These are phyloP conservation scores for Penicillium coffeae DNA, from an alignment of 495 filamentous ascomycete genomes.

Conservation along the genomic window DNA sequence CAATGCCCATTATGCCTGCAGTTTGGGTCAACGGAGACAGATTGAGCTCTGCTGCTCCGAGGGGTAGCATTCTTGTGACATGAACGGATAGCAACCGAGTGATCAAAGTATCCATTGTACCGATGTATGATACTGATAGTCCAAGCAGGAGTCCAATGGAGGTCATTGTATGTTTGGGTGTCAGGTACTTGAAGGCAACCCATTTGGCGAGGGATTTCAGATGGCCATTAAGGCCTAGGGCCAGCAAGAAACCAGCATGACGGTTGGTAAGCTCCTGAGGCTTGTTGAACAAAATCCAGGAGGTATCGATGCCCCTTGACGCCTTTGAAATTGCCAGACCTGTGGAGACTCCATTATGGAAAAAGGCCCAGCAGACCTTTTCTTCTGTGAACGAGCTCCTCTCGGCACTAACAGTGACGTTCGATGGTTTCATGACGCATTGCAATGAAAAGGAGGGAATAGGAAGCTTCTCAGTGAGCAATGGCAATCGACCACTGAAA, in stretches of 20 bases:
- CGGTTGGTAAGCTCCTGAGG: conserved; percentile 86
- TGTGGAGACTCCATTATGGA: conserved; percentile 89
- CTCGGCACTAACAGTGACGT: conserved; percentile 85
- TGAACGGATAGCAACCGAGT: conserved; percentile 97
- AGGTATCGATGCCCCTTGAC: conserved; percentile 92
- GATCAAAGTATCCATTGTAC: conserved; percentile 93
- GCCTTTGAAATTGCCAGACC: conserved; percentile 85
- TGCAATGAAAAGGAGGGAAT: conserved; percentile 83
- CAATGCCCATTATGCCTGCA: conserved; percentile 95
- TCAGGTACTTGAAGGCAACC: conserved; percentile 98
- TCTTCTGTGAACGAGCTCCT: conserved; percentile 81
- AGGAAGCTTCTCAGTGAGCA: conserved; percentile 85
- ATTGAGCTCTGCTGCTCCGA: conserved; percentile 89
- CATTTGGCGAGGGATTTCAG: conserved; percentile 90
- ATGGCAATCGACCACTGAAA: conserved; percentile 75
- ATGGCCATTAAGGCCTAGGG: conserved; percentile 92
- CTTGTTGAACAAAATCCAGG: conserved; percentile 98
- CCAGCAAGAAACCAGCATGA: conserved; percentile 90
- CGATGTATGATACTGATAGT: conserved; percentile 86
- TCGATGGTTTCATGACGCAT: conserved; percentile 85
- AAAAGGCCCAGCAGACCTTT: conserved; percentile 96
- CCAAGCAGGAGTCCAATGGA: conserved; percentile 92
- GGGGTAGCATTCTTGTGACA: conserved; percentile 87
- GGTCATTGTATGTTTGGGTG: conserved; percentile 98
- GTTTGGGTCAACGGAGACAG: conserved; percentile 92